These are phyloP conservation scores for Chrysopogon serrulatus DNA, from an alignment of 176 grass and related monocot species.

Conservation along the genomic window DNA sequence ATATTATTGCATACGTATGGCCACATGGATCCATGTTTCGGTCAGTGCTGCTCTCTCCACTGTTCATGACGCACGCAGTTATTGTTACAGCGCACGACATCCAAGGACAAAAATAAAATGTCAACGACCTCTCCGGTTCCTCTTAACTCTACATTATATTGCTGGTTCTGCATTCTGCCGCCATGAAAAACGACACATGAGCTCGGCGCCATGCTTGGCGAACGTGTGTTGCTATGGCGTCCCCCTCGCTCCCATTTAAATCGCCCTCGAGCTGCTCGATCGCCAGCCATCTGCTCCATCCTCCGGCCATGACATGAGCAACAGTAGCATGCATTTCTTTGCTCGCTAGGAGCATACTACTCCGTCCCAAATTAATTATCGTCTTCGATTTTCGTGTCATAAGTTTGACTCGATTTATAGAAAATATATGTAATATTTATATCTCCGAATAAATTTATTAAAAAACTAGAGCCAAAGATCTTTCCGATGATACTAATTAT, in stretches of 20 bases:
- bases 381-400: too few species aligned
- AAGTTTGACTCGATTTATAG: too few species aligned
- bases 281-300: not conserved
- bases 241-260: slow-evolving; percentile 12
- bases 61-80: not conserved
- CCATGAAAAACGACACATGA: slow-evolving; percentile 23
- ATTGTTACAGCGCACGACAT: not conserved
- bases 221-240: slow-evolving; percentile 16
- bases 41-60: not conserved
- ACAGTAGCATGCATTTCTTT: not conserved
- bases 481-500: too few species aligned
- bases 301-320: not conserved
- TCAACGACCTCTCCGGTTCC: too few species aligned
- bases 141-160: too few species aligned
- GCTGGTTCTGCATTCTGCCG: not conserved
- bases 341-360: not conserved
- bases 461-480: too few species aligned
- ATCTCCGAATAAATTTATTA: too few species aligned
- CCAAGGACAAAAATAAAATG: not conserved
- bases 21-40: not conserved
- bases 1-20: not conserved
- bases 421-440: too few species aligned
- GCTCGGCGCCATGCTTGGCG: slow-evolving; percentile 15
- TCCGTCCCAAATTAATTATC: too few species aligned
- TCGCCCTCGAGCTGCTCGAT: not conserved